Evolutionary conservation across 2,329 filamentous ascomycete species (phyloP).

Genomic region (Ophiostoma ips): DNA sequence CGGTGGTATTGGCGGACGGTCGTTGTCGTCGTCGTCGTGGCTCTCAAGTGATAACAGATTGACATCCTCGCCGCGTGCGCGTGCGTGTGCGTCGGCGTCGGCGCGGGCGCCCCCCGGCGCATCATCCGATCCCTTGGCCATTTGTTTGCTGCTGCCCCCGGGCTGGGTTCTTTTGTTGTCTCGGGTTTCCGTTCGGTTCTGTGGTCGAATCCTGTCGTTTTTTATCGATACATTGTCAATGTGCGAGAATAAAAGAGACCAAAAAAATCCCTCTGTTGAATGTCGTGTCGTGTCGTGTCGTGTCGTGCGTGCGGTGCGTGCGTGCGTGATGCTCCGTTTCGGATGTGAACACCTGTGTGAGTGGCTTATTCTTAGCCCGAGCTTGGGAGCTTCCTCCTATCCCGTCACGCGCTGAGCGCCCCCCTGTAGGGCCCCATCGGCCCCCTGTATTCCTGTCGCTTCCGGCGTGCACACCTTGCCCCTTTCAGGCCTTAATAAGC

Average conservation of each 20-base stretch:
- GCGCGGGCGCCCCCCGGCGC: too few species aligned
- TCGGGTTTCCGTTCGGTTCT: background rate
- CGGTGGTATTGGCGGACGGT: constrained; percentile 1
- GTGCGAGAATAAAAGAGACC: background rate
- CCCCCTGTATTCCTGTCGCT: background rate
- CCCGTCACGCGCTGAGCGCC: too few species aligned
- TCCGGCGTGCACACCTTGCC: background rate
- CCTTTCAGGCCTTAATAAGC: background rate
- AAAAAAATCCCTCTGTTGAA: background rate
- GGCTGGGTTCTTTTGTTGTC: background rate
- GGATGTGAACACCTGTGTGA: too few species aligned
- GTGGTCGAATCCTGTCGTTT: too few species aligned
- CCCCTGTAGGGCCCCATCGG: too few species aligned
- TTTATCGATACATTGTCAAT: background rate
- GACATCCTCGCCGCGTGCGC: background rate
- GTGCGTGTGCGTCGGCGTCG: too few species aligned
- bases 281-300: background rate
- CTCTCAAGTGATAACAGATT: background rate
- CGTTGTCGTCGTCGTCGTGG: background rate
- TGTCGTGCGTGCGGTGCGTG: too few species aligned
- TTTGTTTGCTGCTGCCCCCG: background rate
- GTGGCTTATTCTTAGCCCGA: too few species aligned
- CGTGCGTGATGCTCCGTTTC: too few species aligned
- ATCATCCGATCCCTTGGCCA: background rate
- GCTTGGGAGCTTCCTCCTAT: too few species aligned